A percentile compares a stretch with the other conserved stretches of the same genome.
These are phyloP conservation scores for Priceomyces carsonii DNA, from an alignment of 805 yeast species.

Conservation along the genomic window DNA sequence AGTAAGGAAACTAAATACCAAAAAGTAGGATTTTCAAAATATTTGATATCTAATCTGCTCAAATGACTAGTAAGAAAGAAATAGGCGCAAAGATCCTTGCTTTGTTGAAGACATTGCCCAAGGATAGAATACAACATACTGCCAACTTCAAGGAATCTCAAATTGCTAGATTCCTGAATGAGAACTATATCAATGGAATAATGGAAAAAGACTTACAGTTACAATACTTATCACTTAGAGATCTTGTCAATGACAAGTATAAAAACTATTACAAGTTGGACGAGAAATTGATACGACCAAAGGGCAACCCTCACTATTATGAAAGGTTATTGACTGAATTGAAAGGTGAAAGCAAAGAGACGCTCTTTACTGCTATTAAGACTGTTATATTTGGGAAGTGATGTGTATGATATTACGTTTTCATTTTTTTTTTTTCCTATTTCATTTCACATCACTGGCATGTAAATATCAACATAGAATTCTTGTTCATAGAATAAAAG, in stretches of 20 bases:
- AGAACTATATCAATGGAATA: slow-evolving; percentile 38
- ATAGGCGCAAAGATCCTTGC: slow-evolving; percentile 58
- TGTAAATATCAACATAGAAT: too few relatives aligned
- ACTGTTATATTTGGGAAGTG: slow-evolving; percentile 77
- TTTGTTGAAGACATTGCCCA: slow-evolving; percentile 62
- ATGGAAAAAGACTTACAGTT: slow-evolving; percentile 54
- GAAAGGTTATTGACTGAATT: slow-evolving; percentile 69
- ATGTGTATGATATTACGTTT: neutral
- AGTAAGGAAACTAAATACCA: too few relatives aligned
- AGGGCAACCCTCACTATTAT: slow-evolving; percentile 82
- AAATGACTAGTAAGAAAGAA: slow-evolving; percentile 22
- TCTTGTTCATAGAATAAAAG: too few relatives aligned
- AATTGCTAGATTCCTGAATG: slow-evolving; percentile 41
- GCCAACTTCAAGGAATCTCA: slow-evolving; percentile 72
- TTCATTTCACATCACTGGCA: neutral
- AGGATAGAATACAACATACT: slow-evolving; percentile 66
- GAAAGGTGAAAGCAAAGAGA: slow-evolving; percentile 69
- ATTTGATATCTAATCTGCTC: slow-evolving; percentile 37
- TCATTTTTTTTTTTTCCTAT: neutral
- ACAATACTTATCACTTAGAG: slow-evolving; percentile 61
- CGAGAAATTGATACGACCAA: slow-evolving; percentile 71
- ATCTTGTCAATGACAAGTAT: slow-evolving; percentile 60
- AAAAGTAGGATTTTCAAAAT: slow-evolving; percentile 17
- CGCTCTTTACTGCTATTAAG: slow-evolving; percentile 62
- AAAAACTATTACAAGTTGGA: slow-evolving; percentile 62